Conservation (phyloP, 176 grass and related monocot species). For the Musa beccarii region DNA sequence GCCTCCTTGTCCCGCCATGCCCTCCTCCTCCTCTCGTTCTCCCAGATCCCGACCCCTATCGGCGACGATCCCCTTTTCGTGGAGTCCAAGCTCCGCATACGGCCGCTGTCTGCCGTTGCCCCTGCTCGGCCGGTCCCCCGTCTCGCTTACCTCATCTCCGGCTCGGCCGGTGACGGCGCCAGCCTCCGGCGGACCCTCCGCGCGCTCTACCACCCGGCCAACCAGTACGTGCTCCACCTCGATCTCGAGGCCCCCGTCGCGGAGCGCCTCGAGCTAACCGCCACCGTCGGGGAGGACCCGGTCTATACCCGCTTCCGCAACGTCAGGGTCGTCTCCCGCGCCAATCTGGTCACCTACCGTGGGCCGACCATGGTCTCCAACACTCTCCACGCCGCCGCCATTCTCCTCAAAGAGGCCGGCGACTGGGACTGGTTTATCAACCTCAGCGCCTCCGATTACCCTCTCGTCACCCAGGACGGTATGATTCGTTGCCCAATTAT, state of each 20-base stretch:
- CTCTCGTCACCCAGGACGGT: too few species aligned
- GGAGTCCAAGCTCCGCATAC: not conserved
- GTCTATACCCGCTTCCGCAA: constrained; percentile 1
- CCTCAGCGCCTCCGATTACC: too few species aligned
- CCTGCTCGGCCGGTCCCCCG: not conserved
- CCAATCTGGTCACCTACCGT: constrained; percentile 12
- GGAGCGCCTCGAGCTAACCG: too few species aligned
- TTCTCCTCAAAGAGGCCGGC: too few species aligned
- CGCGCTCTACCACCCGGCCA: too few species aligned
- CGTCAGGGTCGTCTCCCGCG: not conserved
- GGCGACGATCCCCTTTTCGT: not conserved
- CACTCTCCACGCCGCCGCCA: not conserved
- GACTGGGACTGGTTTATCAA: too few species aligned
- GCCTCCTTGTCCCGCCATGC: not conserved
- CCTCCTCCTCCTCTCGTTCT: constrained; percentile 3
- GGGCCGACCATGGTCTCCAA: constrained; percentile 13
- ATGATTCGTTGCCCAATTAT: too few species aligned
- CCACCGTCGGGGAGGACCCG: not conserved
- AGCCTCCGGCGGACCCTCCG: not conserved
- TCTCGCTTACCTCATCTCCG: constrained; percentile 7
- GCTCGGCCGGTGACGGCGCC: not conserved
- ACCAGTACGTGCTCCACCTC: too few species aligned
- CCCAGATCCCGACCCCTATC: not conserved
- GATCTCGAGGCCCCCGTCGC: too few species aligned
- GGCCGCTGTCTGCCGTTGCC: not conserved